phyloP scores from a whole-genome alignment of 208 protist species.

The Crithidia fasciculata region DNA sequence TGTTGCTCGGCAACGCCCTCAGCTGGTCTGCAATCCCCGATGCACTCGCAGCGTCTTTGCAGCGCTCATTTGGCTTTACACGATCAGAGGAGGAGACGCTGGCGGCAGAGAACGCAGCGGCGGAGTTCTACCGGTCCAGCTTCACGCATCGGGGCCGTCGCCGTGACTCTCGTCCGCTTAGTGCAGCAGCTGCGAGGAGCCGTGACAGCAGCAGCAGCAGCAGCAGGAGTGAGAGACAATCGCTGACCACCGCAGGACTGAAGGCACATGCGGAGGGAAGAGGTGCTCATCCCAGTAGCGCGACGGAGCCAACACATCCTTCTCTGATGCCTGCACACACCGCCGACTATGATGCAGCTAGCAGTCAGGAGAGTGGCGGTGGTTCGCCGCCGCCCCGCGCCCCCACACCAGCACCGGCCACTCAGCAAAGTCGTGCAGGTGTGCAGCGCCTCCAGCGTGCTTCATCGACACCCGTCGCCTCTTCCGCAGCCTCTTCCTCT shows the following conservation, averaged over 20 bases:
- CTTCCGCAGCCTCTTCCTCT: neutral
- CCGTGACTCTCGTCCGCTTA: neutral
- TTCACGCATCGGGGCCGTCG: neutral
- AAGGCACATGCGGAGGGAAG: too few relatives aligned
- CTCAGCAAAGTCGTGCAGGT: neutral
- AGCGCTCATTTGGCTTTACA: conserved; percentile 35
- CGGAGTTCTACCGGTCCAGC: conserved; percentile 19
- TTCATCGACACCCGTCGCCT: neutral
- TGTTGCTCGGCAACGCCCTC: conserved; percentile 69
- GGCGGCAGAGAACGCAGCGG: conserved; percentile 36
- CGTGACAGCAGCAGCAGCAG: neutral
- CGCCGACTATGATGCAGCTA: too few relatives aligned
- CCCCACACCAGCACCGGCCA: neutral
- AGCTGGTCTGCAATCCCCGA: conserved; percentile 53
- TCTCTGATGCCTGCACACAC: too few relatives aligned
- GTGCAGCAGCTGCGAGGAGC: neutral
- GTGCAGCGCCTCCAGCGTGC: too few relatives aligned
- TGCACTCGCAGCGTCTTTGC: conserved; percentile 44
- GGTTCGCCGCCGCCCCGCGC: conserved; percentile 7
- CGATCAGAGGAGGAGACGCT: conserved; percentile 10
- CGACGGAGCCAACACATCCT: too few relatives aligned
- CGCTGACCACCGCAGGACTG: neutral
- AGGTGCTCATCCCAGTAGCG: too few relatives aligned
- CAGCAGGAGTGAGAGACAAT: neutral
- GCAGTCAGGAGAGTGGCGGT: neutral